Percentiles rank a stretch among this genome's conserved stretches.
These are phyloP conservation scores for Pichia ethanolica DNA, from an alignment of 805 yeast genomes.

Conservation along the genomic window DNA sequence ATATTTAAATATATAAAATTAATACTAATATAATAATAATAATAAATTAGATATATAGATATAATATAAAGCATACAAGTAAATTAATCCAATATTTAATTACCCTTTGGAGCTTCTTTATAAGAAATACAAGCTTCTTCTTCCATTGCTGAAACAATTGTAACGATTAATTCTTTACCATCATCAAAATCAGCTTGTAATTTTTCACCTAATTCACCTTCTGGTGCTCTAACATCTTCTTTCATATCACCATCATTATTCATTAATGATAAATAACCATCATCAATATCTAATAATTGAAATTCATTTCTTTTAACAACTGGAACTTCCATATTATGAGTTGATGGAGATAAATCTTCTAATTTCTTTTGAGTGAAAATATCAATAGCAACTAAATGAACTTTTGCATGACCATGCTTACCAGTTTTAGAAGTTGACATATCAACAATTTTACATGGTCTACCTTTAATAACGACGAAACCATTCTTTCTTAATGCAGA, in stretches of 20 bases:
- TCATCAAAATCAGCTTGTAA: conserved; percentile 91
- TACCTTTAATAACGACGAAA: conserved; percentile 95
- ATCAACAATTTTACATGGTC: conserved; percentile 99
- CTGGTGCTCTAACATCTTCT: conserved; percentile 98
- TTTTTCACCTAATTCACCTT: conserved; percentile 93
- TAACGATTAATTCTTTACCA: conserved; percentile 95
- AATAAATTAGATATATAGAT: too few species aligned
- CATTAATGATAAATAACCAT: conserved; percentile 95
- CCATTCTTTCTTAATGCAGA: conserved; percentile 99
- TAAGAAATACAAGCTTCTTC: conserved; percentile 98
- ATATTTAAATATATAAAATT: too few species aligned
- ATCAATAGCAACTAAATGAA: conserved; percentile 97
- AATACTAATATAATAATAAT: too few species aligned
- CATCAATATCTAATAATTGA: conserved; percentile 97
- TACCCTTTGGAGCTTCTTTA: conserved; percentile 92
- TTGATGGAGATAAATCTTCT: conserved; percentile 99
- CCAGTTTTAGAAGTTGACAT: conserved; percentile 99
- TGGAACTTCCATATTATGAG: conserved; percentile 99
- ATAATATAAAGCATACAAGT: too few species aligned
- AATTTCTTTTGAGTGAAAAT: conserved; percentile 98
- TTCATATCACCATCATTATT: conserved; percentile 96
- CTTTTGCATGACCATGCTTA: conserved; percentile 99
- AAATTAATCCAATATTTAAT: conserved; percentile 14
- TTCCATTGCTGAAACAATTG: conserved; percentile 97
- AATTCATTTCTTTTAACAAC: conserved; percentile 91